Evolutionary conservation across 2,329 filamentous ascomycete genomes (phyloP).

Genomic region (Periglandula ipomoeae): DNA sequence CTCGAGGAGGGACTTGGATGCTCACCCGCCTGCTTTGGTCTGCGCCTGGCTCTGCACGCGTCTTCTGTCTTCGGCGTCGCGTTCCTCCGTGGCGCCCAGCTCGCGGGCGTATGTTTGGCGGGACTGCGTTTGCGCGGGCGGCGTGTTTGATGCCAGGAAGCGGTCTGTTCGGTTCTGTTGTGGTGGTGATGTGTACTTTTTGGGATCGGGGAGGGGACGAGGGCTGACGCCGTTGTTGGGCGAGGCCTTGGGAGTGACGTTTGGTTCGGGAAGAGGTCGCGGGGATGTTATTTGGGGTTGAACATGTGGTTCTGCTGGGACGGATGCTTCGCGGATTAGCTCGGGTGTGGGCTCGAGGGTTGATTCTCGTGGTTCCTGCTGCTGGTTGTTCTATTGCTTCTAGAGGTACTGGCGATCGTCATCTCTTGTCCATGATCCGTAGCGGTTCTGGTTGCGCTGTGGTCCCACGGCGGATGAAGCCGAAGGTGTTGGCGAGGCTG

Average conservation of each 20-base stretch:
- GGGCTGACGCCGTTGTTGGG: slow-evolving; percentile 28
- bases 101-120: slow-evolving; percentile 46
- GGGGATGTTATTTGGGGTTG: not conserved
- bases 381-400: slow-evolving; percentile 37
- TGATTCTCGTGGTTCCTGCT: slow-evolving; percentile 24
- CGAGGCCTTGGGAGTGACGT: slow-evolving; percentile 21
- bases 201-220: slow-evolving; percentile 47
- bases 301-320: not conserved
- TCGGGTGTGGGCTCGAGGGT: slow-evolving; percentile 14
- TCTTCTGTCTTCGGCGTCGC: slow-evolving; percentile 51
- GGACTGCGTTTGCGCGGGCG: slow-evolving; percentile 30
- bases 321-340: not conserved
- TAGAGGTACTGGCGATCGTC: slow-evolving; percentile 57
- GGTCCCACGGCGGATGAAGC: slow-evolving; percentile 5
- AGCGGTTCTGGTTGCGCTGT: slow-evolving; percentile 28
- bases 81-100: slow-evolving; percentile 49
- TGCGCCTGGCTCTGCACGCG: slow-evolving; percentile 48
- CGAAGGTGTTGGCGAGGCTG: slow-evolving; percentile 3
- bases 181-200: slow-evolving; percentile 19
- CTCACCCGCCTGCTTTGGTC: slow-evolving; percentile 55
- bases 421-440: slow-evolving; percentile 55
- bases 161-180: slow-evolving; percentile 44
- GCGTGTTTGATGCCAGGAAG: slow-evolving; percentile 46
- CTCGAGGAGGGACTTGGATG: slow-evolving; percentile 62
- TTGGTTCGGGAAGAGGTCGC: slow-evolving; percentile 35